Evolutionary conservation across 139 green algal genomes (phyloP).

Genomic region (Chara braunii): DNA sequence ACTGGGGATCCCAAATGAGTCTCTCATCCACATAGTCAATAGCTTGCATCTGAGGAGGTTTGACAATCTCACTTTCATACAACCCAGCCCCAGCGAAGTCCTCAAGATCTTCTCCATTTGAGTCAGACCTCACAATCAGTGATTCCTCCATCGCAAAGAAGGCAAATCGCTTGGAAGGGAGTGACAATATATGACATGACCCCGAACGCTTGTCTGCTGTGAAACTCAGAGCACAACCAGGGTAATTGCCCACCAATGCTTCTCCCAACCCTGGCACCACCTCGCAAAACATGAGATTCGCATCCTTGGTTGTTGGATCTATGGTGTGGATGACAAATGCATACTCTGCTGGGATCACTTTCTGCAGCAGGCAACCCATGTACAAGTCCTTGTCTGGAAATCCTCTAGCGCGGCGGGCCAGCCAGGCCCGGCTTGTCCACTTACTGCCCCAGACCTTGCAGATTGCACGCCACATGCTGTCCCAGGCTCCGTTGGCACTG

Average conservation of each 20-base stretch:
- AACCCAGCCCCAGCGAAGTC: slow-evolving; percentile 58
- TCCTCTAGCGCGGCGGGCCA: slow-evolving; percentile 51
- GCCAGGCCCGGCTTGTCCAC: slow-evolving; percentile 41
- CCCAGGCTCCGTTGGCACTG: slow-evolving; percentile 38
- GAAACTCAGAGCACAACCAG: slow-evolving; percentile 42
- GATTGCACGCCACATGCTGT: slow-evolving; percentile 60
- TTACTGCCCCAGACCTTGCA: slow-evolving; percentile 69
- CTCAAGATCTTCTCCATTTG: slow-evolving; percentile 81
- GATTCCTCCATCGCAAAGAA: slow-evolving; percentile 35
- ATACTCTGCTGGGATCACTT: slow-evolving; percentile 69
- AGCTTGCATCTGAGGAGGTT: background rate
- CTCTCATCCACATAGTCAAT: background rate
- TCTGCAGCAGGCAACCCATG: slow-evolving; percentile 54
- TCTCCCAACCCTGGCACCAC: slow-evolving; percentile 57
- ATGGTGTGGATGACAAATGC: slow-evolving; percentile 89
- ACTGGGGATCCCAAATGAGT: background rate
- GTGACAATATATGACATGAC: slow-evolving; percentile 38
- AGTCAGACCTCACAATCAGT: slow-evolving; percentile 78
- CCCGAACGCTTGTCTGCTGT: background rate
- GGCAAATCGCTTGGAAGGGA: slow-evolving; percentile 64
- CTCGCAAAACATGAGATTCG: slow-evolving; percentile 35
- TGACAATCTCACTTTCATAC: background rate
- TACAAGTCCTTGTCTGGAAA: slow-evolving; percentile 64
- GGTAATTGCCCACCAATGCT: slow-evolving; percentile 56
- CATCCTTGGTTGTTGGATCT: slow-evolving; percentile 59